A percentile compares a stretch with the other conserved stretches of the same genome.
Evolutionary conservation across 768 basidiomycete genomes (phyloP).

Genomic region (Rhizopogon vinicolor): DNA sequence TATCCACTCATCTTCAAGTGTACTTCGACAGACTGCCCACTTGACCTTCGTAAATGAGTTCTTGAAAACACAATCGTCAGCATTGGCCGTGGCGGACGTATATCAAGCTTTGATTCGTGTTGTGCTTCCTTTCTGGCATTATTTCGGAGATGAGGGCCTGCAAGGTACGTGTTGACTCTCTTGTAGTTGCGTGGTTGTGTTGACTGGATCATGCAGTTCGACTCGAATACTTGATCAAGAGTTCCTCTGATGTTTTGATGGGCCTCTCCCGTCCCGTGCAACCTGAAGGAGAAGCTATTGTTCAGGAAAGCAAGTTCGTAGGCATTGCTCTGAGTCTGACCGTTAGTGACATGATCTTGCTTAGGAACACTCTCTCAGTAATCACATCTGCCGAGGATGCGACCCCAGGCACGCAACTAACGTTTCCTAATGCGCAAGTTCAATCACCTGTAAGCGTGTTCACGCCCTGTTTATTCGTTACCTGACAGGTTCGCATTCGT

Average conservation of each 20-base stretch:
- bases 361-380: neutral
- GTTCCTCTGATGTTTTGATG: neutral
- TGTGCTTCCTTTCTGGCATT: slow-evolving; percentile 14
- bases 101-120: slow-evolving; percentile 9
- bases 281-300: neutral
- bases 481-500: neutral
- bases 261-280: neutral
- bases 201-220: neutral
- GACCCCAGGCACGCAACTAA: neutral
- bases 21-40: slow-evolving; percentile 20
- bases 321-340: neutral
- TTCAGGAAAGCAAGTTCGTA: neutral
- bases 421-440: neutral
- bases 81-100: neutral
- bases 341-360: neutral
- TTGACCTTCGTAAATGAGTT: slow-evolving; percentile 11
- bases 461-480: neutral
- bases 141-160: slow-evolving; percentile 19
- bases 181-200: neutral
- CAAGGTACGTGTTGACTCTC: slow-evolving; percentile 11
- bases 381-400: neutral
- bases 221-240: neutral
- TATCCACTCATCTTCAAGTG: slow-evolving; percentile 6
- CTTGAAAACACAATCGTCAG: slow-evolving; percentile 1
- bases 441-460: neutral